Evolutionary conservation across 306 rosid genomes (phyloP), one percentile per base, ranked within the genome.

Genomic region (Herpetospermum pedunculosum): DNA sequence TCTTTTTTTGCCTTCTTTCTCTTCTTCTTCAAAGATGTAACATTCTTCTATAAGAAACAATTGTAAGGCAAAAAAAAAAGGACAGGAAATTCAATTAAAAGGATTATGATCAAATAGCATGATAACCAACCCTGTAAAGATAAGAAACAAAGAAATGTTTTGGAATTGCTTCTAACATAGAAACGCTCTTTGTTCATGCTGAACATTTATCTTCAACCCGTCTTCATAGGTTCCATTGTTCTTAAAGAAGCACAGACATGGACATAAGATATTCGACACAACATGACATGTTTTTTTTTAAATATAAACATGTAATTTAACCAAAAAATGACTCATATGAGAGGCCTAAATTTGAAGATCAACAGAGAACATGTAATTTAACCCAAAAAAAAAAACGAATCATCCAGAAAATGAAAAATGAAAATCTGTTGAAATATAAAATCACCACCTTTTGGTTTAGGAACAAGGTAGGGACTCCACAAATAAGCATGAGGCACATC

Each of bases 401-500:
- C 21, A 5, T 60, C 15, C 32, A 21, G 28, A 65, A 37, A 65
- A 25, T 9, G 48, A 65, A 65, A 35, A 29, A 15, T 58, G 40
- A 29, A 58, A 35, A 19, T 35, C 23, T 30, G 68, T 55, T 68
- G 25, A 82, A 77, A 74, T 63, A 47, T 69, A 77, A 77, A 79
- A 68, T 28, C 78, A 48, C 48, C 63, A 94, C 98, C 98, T 88
- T 88, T 94, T 73, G 99, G 99, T 84, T 94, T 94, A 77, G 99
- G 99, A 77, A 91, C 99, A 77, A 94, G 96, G 81, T 91, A 91
- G 55, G 99, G 98, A 84, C 98, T 94, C 98, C 98, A 94, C 70
- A 94, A 89, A 78, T 94, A 94, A 59, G 95, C 97, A 89, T 94
- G 87, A 15, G 98, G 98, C 47, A 94, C 83, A 80, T 94, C 96